phyloP scores from a whole-genome alignment of 2,329 filamentous ascomycete genomes.

The Penicillium frequentans region DNA sequence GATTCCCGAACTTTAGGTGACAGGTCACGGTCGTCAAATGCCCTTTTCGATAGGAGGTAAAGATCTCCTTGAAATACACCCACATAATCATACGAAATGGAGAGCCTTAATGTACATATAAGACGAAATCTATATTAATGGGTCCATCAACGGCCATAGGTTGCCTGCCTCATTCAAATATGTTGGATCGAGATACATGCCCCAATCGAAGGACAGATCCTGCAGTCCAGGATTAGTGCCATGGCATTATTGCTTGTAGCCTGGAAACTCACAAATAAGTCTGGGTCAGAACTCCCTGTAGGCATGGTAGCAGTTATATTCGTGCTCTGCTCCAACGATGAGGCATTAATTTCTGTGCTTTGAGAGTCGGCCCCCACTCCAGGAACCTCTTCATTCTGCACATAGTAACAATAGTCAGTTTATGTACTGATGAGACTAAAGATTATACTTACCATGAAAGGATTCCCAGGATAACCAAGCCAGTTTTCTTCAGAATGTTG shows the following conservation, averaged over 20 bases:
- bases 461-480: background rate
- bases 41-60: background rate
- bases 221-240: background rate
- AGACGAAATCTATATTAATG: background rate
- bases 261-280: background rate
- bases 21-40: too few species aligned
- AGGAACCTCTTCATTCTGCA: background rate
- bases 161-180: background rate
- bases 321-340: background rate
- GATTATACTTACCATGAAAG: background rate
- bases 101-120: background rate
- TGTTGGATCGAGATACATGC: background rate
- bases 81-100: background rate
- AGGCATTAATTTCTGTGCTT: background rate
- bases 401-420: background rate
- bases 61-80: background rate
- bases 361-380: background rate
- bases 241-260: accelerated
- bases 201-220: background rate
- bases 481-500: slow-evolving; percentile 1
- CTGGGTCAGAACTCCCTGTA: background rate
- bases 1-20: background rate
- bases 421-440: background rate
- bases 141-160: slow-evolving; percentile 1
- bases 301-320: background rate